phyloP scores from a whole-genome alignment of 1,284 basidiomycete species.

The Grifola frondosa region DNA sequence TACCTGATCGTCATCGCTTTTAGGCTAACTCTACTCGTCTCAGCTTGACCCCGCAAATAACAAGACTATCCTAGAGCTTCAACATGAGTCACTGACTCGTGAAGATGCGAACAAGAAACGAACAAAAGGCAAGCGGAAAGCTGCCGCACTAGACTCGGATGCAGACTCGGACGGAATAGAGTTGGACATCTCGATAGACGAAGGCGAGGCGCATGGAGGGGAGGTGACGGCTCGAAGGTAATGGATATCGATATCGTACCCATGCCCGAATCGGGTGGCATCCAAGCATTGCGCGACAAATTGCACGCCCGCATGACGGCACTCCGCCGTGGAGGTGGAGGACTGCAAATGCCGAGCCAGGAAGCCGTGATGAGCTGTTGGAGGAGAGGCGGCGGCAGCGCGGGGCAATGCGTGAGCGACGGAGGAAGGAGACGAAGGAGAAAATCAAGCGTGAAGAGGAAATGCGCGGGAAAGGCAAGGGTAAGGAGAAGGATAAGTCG shows the following conservation, averaged over 20 bases:
- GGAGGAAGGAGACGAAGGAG: conserved; percentile 83
- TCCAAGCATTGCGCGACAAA: conserved; percentile 74
- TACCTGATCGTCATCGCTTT: not conserved
- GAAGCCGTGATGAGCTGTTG: conserved; percentile 76
- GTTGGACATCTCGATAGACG: conserved; percentile 24
- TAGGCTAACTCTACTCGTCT: not conserved
- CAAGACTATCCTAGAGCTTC: conserved; percentile 78
- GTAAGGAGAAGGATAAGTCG: conserved; percentile 47
- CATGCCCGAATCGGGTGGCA: conserved; percentile 67
- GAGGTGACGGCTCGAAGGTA: conserved; percentile 27
- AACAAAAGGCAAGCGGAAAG: conserved; percentile 54
- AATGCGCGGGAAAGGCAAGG: conserved; percentile 44
- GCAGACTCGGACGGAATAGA: conserved; percentile 40
- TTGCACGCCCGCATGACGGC: conserved; percentile 75
- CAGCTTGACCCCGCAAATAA: conserved; percentile 91
- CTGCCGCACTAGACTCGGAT: conserved; percentile 37
- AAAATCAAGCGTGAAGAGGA: conserved; percentile 66
- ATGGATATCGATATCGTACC: conserved; percentile 43
- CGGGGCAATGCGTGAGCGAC: conserved; percentile 78
- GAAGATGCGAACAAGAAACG: conserved; percentile 18
- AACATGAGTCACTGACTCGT: conserved; percentile 47
- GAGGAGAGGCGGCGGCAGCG: conserved; percentile 76
- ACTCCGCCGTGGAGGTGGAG: conserved; percentile 53
- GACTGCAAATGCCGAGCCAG: conserved; percentile 48
- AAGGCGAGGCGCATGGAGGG: conserved; percentile 30